Conservation (phyloP, 2,329 filamentous ascomycete genomes). For the Emydomyces testavorans region DNA sequence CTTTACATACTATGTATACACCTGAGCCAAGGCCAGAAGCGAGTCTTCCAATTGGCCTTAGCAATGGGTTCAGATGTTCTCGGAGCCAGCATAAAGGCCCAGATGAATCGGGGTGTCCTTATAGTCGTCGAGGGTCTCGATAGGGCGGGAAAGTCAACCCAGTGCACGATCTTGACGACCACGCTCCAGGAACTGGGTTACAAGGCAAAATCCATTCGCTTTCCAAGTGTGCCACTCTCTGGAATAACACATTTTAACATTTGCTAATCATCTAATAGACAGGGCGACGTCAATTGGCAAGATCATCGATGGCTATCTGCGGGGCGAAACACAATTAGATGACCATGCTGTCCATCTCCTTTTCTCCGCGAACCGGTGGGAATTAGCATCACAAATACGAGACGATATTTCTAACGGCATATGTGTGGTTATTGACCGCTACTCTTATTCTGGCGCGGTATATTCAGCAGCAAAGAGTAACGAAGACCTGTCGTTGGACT, state of each 20-base stretch:
- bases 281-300: slow-evolving; percentile 72
- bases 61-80: background rate
- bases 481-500: slow-evolving; percentile 55
- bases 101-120: slow-evolving; percentile 47
- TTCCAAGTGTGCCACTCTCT: slow-evolving; percentile 46
- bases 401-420: slow-evolving; percentile 50
- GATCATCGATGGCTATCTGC: slow-evolving; percentile 76
- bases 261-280: slow-evolving; percentile 42
- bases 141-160: slow-evolving; percentile 82
- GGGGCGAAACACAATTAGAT: slow-evolving; percentile 58
- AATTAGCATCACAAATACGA: slow-evolving; percentile 40
- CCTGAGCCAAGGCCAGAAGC: slow-evolving; percentile 14
- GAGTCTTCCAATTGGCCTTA: slow-evolving; percentile 1
- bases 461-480: slow-evolving; percentile 84
- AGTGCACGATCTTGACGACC: slow-evolving; percentile 58
- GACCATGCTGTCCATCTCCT: slow-evolving; percentile 84
- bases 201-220: slow-evolving; percentile 49
- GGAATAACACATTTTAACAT: background rate
- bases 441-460: slow-evolving; percentile 88
- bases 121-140: slow-evolving; percentile 83
- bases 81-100: background rate
- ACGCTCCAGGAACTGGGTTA: slow-evolving; percentile 42
- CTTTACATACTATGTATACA: no score
- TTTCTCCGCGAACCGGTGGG: slow-evolving; percentile 88
- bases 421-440: slow-evolving; percentile 78